These are phyloP conservation scores for Boehmeria nivea DNA, from an alignment of 306 rosid genomes.

Conservation along the genomic window DNA sequence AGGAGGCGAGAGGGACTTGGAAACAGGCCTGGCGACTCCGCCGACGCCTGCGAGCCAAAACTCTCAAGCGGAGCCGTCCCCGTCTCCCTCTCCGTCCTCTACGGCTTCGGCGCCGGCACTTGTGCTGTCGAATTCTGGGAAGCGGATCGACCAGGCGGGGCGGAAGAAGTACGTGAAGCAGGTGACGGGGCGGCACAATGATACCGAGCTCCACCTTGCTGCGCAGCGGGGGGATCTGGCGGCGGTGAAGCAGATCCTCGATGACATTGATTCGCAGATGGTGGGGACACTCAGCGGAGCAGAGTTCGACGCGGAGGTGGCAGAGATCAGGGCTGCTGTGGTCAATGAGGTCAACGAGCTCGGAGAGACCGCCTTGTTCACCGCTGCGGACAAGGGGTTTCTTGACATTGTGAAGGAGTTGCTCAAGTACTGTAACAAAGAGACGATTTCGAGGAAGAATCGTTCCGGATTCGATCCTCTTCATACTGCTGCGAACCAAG, in stretches of 20 bases:
- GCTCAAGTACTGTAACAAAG: constrained; percentile 57
- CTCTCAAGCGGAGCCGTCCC: constrained; percentile 48
- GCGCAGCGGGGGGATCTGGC: constrained; percentile 90
- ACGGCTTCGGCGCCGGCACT: constrained; percentile 74
- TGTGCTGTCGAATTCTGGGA: constrained; percentile 87
- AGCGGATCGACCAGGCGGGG: constrained; percentile 92
- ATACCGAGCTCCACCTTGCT: constrained; percentile 91
- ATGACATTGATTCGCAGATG: constrained; percentile 70
- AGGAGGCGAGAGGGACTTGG: constrained; percentile 43
- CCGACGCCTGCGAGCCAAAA: constrained; percentile 9
- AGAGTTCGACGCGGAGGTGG: constrained; percentile 67
- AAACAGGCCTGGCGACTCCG: constrained; percentile 35
- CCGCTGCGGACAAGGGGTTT: constrained; percentile 84
- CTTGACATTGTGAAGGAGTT: constrained; percentile 82
- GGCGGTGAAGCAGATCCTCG: constrained; percentile 80
- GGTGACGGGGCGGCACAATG: constrained; percentile 95
- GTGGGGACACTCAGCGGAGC: constrained; percentile 55
- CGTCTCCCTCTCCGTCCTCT: constrained; percentile 72
- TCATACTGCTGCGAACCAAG: constrained; percentile 89
- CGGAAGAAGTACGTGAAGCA: constrained; percentile 97
- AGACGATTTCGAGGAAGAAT: constrained; percentile 62
- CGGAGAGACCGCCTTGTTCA: constrained; percentile 77
- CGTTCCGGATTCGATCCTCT: constrained; percentile 65
- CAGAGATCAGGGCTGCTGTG: constrained; percentile 77
- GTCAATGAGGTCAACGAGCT: constrained; percentile 87